Evolutionary conservation across 371 early-diverging fungal species (phyloP).

Genomic region (Circinella umbellata): DNA sequence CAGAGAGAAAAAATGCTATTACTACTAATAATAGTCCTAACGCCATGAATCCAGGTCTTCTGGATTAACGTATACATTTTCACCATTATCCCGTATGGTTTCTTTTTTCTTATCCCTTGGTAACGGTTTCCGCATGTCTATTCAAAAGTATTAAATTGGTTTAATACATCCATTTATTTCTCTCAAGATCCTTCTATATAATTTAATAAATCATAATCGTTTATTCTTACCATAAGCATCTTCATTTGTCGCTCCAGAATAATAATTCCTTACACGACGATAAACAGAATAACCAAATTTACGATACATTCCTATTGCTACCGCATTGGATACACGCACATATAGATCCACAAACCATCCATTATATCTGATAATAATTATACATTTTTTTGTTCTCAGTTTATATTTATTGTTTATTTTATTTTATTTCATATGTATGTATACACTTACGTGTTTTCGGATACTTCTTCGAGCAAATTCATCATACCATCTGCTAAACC

Average conservation of each 20-base stretch:
- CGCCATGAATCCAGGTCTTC: constrained; percentile 62
- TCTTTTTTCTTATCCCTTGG: constrained; percentile 76
- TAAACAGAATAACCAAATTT: constrained; percentile 94
- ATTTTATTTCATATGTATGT: too few relatives aligned
- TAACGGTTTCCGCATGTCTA: constrained; percentile 92
- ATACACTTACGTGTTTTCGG: constrained; percentile 73
- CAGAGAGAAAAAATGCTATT: too few relatives aligned
- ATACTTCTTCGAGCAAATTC: constrained; percentile 91
- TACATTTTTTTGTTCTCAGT: too few relatives aligned
- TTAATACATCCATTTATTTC: not conserved
- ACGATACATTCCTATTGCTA: constrained; percentile 97
- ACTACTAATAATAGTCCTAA: constrained; percentile 10
- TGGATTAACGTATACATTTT: constrained; percentile 60
- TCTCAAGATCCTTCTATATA: not conserved
- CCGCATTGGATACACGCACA: constrained; percentile 93
- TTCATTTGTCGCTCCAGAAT: constrained; percentile 71
- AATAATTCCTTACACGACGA: constrained; percentile 91
- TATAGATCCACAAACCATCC: constrained; percentile 98
- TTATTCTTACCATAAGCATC: constrained; percentile 79
- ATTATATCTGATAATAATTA: constrained; percentile 51
- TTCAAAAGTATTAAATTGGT: not conserved
- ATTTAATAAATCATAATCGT: not conserved
- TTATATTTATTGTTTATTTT: too few relatives aligned
- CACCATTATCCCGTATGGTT: constrained; percentile 67
- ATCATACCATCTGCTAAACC: constrained; percentile 93